A percentile compares a stretch with the other conserved stretches of the same genome.
These are phyloP conservation scores for Termitomyces sp. DNA, from an alignment of 768 basidiomycete species.

Conservation along the genomic window DNA sequence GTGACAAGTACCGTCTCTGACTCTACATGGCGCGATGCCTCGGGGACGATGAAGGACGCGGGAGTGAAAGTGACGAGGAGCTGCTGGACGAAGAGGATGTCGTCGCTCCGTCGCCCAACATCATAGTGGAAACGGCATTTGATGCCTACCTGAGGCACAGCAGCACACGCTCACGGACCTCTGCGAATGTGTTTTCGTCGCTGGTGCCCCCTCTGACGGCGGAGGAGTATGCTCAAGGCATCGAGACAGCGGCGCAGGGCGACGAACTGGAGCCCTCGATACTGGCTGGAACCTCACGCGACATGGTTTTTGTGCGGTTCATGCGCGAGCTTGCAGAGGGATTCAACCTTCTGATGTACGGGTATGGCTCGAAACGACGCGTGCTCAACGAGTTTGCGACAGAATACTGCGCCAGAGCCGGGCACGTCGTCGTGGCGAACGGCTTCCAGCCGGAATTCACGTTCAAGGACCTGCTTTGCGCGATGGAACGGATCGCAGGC, in stretches of 20 bases:
- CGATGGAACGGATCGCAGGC: constrained; percentile 49
- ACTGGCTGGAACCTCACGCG: constrained; percentile 25
- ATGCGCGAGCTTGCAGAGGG: constrained; percentile 71
- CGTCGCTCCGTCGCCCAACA: constrained; percentile 11
- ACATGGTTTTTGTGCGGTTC: constrained; percentile 52
- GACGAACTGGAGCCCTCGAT: constrained; percentile 26
- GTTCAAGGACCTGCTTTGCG: constrained; percentile 62
- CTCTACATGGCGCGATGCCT: constrained; percentile 1
- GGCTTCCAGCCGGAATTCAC: constrained; percentile 67
- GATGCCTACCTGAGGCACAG: constrained; percentile 81
- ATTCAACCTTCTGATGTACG: constrained; percentile 87
- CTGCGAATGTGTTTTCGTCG: constrained; percentile 72
- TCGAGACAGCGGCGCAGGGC: constrained; percentile 21
- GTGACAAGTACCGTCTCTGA: neutral
- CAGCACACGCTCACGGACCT: constrained; percentile 63
- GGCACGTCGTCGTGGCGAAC: constrained; percentile 75
- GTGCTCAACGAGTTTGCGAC: constrained; percentile 73
- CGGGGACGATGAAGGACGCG: constrained; percentile 5
- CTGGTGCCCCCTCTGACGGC: constrained; percentile 66
- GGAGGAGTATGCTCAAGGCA: constrained; percentile 51
- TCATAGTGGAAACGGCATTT: constrained; percentile 64
- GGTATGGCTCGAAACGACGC: constrained; percentile 81
- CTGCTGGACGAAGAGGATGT: constrained; percentile 11
- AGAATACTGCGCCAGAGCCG: constrained; percentile 46
- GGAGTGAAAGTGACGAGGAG: constrained; percentile 12